These are phyloP conservation scores for Cymbopogon citratus DNA, from an alignment of 176 grass and related monocot genomes.

Conservation along the genomic window DNA sequence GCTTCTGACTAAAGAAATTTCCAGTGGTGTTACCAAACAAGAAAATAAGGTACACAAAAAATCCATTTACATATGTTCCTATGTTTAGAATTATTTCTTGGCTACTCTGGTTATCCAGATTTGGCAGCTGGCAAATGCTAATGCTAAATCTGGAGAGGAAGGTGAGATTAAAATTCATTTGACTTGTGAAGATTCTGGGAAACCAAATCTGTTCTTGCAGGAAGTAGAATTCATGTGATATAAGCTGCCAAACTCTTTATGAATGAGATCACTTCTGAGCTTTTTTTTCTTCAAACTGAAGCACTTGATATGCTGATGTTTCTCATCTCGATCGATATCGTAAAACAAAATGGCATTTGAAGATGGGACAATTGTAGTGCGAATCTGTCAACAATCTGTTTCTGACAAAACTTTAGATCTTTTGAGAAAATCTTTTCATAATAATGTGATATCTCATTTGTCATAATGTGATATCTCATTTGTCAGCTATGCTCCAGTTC, in stretches of 20 bases:
- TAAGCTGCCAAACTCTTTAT: slow-evolving; percentile 15
- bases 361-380: not conserved
- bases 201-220: slow-evolving; percentile 26
- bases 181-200: slow-evolving; percentile 39
- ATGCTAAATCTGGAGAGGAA: slow-evolving; percentile 33
- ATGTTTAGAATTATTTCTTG: slow-evolving; percentile 28
- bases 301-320: not conserved
- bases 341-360: not conserved
- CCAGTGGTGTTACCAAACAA: slow-evolving; percentile 34
- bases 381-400: not conserved
- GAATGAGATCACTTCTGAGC: slow-evolving; percentile 11
- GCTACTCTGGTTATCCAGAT: slow-evolving; percentile 40
- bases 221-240: slow-evolving; percentile 26
- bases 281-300: not conserved
- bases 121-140: slow-evolving; percentile 49
- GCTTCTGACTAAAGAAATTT: slow-evolving; percentile 40
- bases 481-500: not conserved
- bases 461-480: slow-evolving; percentile 2
- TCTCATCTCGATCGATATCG: not conserved
- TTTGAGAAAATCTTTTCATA: slow-evolving; percentile 13
- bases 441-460: not conserved
- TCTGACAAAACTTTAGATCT: not conserved
- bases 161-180: slow-evolving; percentile 34
- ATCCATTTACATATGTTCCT: slow-evolving; percentile 16
- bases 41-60: slow-evolving; percentile 63